Conservation (phyloP, 2,329 filamentous ascomycete genomes). For the Aspergillus piperis region DNA sequence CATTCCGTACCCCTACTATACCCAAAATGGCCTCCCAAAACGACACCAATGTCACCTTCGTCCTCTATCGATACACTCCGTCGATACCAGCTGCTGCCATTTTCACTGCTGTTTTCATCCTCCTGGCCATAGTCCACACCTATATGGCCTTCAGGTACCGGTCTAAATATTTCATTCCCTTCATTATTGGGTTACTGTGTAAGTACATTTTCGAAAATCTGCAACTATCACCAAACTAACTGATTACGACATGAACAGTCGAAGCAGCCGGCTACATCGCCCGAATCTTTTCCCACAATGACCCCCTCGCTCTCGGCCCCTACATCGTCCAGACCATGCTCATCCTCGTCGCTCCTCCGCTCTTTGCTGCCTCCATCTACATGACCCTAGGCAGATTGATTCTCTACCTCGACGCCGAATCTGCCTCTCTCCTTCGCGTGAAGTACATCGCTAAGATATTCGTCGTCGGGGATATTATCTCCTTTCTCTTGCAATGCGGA, state of each 20-base stretch:
- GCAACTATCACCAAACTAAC: not conserved
- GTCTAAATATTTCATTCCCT: conserved; percentile 34
- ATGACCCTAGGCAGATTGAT: conserved; percentile 34
- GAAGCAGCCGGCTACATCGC: conserved; percentile 30
- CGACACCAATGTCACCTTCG: not conserved
- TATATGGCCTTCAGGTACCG: conserved; percentile 19
- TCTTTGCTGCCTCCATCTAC: conserved; percentile 35
- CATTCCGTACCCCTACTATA: too few relatives aligned
- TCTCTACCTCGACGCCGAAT: conserved; percentile 21
- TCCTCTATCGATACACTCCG: conserved; percentile 45
- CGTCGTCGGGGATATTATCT: conserved; percentile 32
- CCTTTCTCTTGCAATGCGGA: conserved; percentile 31
- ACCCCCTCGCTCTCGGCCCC: conserved; percentile 25
- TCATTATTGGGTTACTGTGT: conserved; percentile 37
- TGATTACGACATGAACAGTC: conserved; percentile 6
- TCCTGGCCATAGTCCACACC: conserved; percentile 24
- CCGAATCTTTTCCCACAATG: conserved; percentile 28
- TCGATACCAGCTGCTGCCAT: conserved; percentile 25
- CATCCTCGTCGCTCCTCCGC: conserved; percentile 32
- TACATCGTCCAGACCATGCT: conserved; percentile 34
- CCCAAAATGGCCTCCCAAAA: too few relatives aligned
- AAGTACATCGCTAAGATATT: conserved; percentile 34
- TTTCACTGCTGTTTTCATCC: conserved; percentile 28
- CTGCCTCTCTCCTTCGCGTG: conserved; percentile 23
- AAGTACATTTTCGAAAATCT: conserved; percentile 10